Evolutionary conservation across 2,329 filamentous ascomycete species (phyloP), one percentile per base, ranked within the genome.

Genomic region (Neofusicoccum laricinum): DNA sequence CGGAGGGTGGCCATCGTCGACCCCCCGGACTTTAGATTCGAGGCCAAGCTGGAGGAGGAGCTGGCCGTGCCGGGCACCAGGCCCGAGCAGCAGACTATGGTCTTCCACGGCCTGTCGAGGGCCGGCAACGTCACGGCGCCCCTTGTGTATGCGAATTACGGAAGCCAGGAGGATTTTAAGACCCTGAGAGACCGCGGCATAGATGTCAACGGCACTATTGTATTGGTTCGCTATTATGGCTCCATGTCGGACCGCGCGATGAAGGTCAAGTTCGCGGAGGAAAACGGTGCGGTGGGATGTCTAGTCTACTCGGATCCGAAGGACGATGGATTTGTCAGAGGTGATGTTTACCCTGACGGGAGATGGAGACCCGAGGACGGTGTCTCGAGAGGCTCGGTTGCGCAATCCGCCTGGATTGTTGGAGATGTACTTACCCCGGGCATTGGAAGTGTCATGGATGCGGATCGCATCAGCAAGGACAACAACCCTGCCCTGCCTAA

Each of bases 341-440:
- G 93, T 3, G 82, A 87, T 0, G 83, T 86, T 0, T 93, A 89
- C 68, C 93, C 94, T 0, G 81, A 90, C 25, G 93, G 93, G 40
- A 86, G 88, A 25, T 96, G 84, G 76, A 90, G 94, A 86, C 92
- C 93, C 0, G 84, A 85, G 1, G 92, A 95, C 71, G 90, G 88
- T 50, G 90, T 97, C 2, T 92, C 95, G 75, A 85, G 94, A 72
- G 93, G 90, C 3, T 85, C 87, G 4, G 95, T 97, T 30, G 90
- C 89, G 67, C 78, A 96, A 70, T 90, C 86, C 79, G 93, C 88
- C 72, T 93, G 89, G 87, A 86, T 97, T 15, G 79, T 96, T 0
- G 95, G 95, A 41, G 95, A 99, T 76, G 90, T 93, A n/a, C 83
- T 98, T 49, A 96, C 92, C 0, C 95, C 95, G 2, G 93, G 93